Conservation (phyloP, 2,329 filamentous ascomycete genomes). For the Magnaporthales sp. region DNA sequence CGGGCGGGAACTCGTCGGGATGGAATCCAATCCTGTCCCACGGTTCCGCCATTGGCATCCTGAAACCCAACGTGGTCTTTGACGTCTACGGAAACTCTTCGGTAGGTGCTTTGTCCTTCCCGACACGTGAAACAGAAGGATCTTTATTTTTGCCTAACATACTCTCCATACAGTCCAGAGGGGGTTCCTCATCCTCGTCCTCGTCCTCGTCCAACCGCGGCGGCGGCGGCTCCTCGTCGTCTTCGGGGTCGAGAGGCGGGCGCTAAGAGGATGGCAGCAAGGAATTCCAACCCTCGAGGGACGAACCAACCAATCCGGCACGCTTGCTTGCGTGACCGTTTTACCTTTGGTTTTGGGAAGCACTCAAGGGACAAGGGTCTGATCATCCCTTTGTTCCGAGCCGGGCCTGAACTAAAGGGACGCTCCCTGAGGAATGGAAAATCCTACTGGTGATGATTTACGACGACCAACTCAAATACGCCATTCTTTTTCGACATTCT, state of each 20-base stretch:
- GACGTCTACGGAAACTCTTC: constrained; percentile 7
- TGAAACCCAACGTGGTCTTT: constrained; percentile 17
- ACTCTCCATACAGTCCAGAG: background rate
- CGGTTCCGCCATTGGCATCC: constrained; percentile 17
- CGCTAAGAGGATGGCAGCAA: background rate
- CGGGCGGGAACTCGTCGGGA: constrained; percentile 5
- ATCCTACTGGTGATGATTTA: background rate
- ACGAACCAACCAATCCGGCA: background rate
- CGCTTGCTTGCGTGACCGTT: background rate
- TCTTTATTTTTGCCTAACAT: background rate
- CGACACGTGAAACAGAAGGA: too few relatives aligned
- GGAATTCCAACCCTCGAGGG: background rate
- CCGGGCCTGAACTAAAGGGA: background rate
- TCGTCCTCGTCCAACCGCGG: background rate
- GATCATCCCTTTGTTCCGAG: background rate
- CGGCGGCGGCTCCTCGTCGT: background rate
- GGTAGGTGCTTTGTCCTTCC: background rate
- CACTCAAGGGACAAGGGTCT: background rate
- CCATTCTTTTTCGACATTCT: background rate
- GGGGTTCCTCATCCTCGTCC: background rate
- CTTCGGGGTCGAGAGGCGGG: background rate
- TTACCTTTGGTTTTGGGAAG: too few relatives aligned
- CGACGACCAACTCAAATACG: background rate
- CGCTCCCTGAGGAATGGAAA: background rate
- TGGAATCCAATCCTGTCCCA: constrained; percentile 17